These are phyloP conservation scores for Acanthamoeba culbertsoni DNA, from an alignment of 208 protist genomes.

Conservation along the genomic window DNA sequence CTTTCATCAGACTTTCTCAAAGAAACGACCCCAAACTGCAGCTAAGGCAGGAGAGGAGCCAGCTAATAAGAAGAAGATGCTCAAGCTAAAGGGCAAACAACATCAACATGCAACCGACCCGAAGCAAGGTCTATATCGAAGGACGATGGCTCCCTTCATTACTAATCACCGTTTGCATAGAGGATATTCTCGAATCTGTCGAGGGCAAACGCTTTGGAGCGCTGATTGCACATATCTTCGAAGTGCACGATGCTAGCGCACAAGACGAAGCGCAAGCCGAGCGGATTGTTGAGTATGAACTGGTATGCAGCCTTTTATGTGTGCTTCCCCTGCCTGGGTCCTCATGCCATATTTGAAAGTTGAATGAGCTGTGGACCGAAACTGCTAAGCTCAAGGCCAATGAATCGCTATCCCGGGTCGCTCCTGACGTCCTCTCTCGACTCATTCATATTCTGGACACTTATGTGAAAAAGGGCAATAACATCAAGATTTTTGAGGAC, in stretches of 20 bases:
- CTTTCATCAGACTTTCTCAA: background rate
- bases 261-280: background rate
- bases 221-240: slow-evolving; percentile 5
- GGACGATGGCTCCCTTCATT: background rate
- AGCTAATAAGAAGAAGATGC: slow-evolving; percentile 16
- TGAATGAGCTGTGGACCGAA: slow-evolving; percentile 49
- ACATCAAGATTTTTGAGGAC: background rate
- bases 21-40: background rate
- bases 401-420: slow-evolving; percentile 2
- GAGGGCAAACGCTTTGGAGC: slow-evolving; percentile 47
- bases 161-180: background rate
- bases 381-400: slow-evolving; percentile 53
- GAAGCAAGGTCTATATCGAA: background rate
- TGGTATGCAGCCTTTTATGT: background rate
- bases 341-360: background rate
- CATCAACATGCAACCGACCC: background rate
- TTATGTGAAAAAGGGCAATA: slow-evolving; percentile 30
- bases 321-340: background rate
- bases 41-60: background rate
- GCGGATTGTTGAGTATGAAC: background rate
- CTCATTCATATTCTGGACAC: slow-evolving; percentile 8
- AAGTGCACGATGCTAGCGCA: slow-evolving; percentile 14
- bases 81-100: background rate
- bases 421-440: background rate
- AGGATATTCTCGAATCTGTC: slow-evolving; percentile 31